phyloP scores from a whole-genome alignment of 257 asterid species.

The Solanum paucissectum region DNA sequence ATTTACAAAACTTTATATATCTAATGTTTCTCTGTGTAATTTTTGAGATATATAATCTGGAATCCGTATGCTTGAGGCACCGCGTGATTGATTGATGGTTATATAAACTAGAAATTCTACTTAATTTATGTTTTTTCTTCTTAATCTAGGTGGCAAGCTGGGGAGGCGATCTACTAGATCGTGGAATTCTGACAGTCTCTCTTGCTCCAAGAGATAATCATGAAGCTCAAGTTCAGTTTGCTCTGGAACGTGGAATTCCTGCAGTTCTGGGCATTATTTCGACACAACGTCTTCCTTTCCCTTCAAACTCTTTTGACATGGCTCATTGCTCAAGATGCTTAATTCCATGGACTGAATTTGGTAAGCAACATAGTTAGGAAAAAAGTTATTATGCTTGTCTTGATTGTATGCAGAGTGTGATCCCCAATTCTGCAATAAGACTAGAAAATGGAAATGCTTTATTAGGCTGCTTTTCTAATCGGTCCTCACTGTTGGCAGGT shows the following conservation, averaged over 20 bases:
- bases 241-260: conserved; percentile 96
- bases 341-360: conserved; percentile 98
- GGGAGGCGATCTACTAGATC: conserved; percentile 97
- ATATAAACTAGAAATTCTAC: not conserved
- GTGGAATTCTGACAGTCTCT: conserved; percentile 76
- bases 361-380: conserved; percentile 20
- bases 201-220: conserved; percentile 99
- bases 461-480: not conserved
- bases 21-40: not conserved
- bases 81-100: not conserved
- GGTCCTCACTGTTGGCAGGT: conserved; percentile 39
- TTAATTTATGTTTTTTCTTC: not conserved
- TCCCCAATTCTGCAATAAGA: not conserved
- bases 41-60: not conserved
- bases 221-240: conserved; percentile 98
- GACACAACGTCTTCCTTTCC: conserved; percentile 95
- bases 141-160: conserved; percentile 78
- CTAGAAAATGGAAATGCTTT: not conserved
- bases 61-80: not conserved
- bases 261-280: conserved; percentile 93
- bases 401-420: not conserved
- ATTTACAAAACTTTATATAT: not conserved
- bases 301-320: conserved; percentile 94
- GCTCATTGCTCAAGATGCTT: conserved; percentile 99
- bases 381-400: not conserved